Percentiles rank a stretch among this genome's conserved stretches.
These are phyloP conservation scores for Trichoderma sp. DNA, from an alignment of 2,329 filamentous ascomycete genomes.

Conservation along the genomic window DNA sequence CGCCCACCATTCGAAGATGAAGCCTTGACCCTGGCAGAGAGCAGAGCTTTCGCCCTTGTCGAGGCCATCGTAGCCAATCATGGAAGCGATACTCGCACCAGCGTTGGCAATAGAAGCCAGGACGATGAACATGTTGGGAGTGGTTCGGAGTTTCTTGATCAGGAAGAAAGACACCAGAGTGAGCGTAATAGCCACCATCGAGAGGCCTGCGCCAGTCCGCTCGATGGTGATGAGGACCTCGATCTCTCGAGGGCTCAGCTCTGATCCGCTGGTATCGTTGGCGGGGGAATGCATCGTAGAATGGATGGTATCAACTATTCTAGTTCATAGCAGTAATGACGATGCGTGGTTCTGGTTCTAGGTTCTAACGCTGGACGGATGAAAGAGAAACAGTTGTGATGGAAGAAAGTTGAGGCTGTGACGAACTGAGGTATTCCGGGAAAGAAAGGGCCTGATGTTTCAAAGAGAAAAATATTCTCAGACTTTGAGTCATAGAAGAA, in stretches of 20 bases:
- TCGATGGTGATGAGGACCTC: conserved; percentile 52
- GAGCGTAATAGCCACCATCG: conserved; percentile 51
- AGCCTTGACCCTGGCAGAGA: conserved; percentile 63
- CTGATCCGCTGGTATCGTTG: conserved; percentile 23
- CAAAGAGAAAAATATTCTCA: background rate
- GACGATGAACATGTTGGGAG: conserved; percentile 54
- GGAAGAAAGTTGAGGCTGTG: background rate
- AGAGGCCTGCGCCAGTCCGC: conserved; percentile 55
- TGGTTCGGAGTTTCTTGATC: conserved; percentile 55
- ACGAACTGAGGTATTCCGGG: background rate
- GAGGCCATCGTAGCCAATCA: conserved; percentile 70
- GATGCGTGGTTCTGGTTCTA: background rate
- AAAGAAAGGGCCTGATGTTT: background rate
- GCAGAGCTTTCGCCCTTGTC: conserved; percentile 52
- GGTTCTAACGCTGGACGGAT: background rate
- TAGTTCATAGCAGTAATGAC: background rate
- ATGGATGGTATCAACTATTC: background rate
- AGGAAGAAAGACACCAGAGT: conserved; percentile 51
- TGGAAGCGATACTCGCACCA: conserved; percentile 62
- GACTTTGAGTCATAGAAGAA: background rate
- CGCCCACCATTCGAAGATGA: conserved; percentile 66
- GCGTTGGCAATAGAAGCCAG: conserved; percentile 44
- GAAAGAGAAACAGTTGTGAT: background rate
- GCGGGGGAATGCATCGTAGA: conserved; percentile 2
- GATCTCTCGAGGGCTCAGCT: conserved; percentile 41